phyloP scores from a whole-genome alignment of 352 stramenopile species.

The Phytophthora macrochlamydospora region DNA sequence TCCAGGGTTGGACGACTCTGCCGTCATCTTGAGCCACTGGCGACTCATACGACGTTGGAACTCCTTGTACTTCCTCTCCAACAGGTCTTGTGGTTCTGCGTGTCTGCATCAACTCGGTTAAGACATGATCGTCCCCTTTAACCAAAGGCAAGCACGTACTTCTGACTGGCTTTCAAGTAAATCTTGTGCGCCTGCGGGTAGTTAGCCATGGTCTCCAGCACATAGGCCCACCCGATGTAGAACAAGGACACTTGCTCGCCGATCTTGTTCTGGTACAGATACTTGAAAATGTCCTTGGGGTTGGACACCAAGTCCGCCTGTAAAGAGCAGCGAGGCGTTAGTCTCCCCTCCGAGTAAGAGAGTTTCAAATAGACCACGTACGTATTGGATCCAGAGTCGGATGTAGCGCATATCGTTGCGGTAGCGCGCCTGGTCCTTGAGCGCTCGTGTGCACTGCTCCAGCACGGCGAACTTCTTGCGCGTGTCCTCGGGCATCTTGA shows the following conservation, averaged over 20 bases:
- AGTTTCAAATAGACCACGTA: conserved; percentile 33
- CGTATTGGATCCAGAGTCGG: conserved; percentile 89
- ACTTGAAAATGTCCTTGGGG: conserved; percentile 90
- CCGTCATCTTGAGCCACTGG: conserved; percentile 77
- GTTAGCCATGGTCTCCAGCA: conserved; percentile 80
- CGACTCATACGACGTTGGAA: conserved; percentile 86
- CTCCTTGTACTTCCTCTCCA: conserved; percentile 81
- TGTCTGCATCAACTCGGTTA: conserved; percentile 46
- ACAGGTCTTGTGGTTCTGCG: conserved; percentile 65
- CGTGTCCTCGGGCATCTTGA: conserved; percentile 84
- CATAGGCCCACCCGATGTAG: conserved; percentile 87
- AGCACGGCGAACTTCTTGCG: conserved; percentile 77
- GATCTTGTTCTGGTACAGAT: conserved; percentile 88
- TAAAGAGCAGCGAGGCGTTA: conserved; percentile 4
- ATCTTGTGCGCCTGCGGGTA: conserved; percentile 88
- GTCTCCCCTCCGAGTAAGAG: background rate
- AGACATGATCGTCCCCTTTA: background rate
- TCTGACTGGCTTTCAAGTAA: conserved; percentile 85
- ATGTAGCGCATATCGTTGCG: conserved; percentile 84
- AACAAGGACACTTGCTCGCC: conserved; percentile 81
- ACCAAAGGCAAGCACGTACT: conserved; percentile 49
- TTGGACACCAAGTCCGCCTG: conserved; percentile 87
- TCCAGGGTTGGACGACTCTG: conserved; percentile 32
- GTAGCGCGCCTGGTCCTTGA: conserved; percentile 71
- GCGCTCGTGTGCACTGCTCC: conserved; percentile 72